A percentile compares a stretch with the other conserved stretches of the same genome.
phyloP scores from a whole-genome alignment of 805 yeast genomes.

The Candida nonsorbophila region DNA sequence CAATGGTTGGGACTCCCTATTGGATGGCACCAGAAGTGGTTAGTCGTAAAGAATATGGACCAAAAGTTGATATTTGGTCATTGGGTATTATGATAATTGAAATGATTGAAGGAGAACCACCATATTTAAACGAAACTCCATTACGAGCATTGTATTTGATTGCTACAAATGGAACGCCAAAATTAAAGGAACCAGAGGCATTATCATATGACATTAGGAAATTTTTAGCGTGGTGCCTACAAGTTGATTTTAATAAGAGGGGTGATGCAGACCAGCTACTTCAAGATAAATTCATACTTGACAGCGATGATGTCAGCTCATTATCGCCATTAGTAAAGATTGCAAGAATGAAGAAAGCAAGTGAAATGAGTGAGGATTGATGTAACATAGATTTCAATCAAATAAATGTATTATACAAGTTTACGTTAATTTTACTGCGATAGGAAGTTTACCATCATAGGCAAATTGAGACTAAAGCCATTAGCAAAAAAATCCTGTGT shows the following conservation, averaged over 20 bases:
- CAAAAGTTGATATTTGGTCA: constrained; percentile 97
- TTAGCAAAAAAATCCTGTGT: no score
- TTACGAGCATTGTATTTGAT: constrained; percentile 88
- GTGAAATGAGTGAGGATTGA: constrained; percentile 13
- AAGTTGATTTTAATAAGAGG: constrained; percentile 77
- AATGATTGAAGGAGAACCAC: constrained; percentile 99
- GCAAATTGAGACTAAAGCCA: no score
- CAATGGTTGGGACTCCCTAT: constrained; percentile 99
- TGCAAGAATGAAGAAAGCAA: constrained; percentile 61
- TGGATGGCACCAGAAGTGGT: constrained; percentile 99
- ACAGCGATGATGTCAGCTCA: constrained; percentile 56
- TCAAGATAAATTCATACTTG: constrained; percentile 55
- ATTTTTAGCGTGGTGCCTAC: constrained; percentile 74
- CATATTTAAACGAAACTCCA: constrained; percentile 94
- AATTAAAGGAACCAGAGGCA: constrained; percentile 80
- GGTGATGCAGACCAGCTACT: constrained; percentile 74
- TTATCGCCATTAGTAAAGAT: constrained; percentile 71
- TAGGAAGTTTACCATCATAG: no score
- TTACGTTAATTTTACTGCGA: no score
- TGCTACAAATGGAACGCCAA: constrained; percentile 96
- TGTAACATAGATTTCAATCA: not conserved
- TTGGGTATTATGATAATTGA: constrained; percentile 97
- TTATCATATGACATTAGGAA: constrained; percentile 59
- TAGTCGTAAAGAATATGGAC: constrained; percentile 89
- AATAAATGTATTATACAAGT: no score